Evolutionary conservation across 2,329 filamentous ascomycete genomes (phyloP).

Genomic region (Hypoxylon sp.): DNA sequence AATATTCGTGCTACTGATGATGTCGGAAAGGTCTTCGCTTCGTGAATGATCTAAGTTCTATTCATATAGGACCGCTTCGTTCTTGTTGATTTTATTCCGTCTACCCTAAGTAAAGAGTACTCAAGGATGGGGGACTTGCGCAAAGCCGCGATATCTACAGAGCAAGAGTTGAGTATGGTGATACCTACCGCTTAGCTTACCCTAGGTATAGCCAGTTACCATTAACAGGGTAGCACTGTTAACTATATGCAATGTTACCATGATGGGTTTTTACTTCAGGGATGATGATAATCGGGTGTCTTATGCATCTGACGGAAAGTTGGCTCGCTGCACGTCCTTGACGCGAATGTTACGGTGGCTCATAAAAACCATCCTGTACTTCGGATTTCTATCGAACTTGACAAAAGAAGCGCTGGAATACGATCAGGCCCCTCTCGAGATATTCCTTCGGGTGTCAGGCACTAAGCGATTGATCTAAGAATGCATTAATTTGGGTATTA

Average conservation of each 20-base stretch:
- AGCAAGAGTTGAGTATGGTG: too few species aligned
- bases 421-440: background rate
- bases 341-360: conserved; percentile 1
- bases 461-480: background rate
- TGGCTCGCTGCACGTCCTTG: background rate
- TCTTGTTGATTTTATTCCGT: background rate
- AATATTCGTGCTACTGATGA: background rate
- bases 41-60: background rate
- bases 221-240: conserved; percentile 7
- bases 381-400: too few species aligned
- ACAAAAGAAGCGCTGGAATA: background rate
- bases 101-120: too few species aligned
- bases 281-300: conserved; percentile 2
- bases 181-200: conserved; percentile 12
- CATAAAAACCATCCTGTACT: too few species aligned
- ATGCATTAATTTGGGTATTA: conserved; percentile 1
- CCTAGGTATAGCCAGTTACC: conserved; percentile 18
- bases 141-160: conserved; percentile 3
- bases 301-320: conserved; percentile 20
- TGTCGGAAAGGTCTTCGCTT: background rate
- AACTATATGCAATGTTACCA: conserved; percentile 26
- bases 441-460: conserved; percentile 37
- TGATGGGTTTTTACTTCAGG: conserved; percentile 21
- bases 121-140: background rate
- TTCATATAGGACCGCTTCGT: background rate